phyloP scores from a whole-genome alignment of 1,284 basidiomycete genomes.

The Apiotrichum mycotoxinovorans region DNA sequence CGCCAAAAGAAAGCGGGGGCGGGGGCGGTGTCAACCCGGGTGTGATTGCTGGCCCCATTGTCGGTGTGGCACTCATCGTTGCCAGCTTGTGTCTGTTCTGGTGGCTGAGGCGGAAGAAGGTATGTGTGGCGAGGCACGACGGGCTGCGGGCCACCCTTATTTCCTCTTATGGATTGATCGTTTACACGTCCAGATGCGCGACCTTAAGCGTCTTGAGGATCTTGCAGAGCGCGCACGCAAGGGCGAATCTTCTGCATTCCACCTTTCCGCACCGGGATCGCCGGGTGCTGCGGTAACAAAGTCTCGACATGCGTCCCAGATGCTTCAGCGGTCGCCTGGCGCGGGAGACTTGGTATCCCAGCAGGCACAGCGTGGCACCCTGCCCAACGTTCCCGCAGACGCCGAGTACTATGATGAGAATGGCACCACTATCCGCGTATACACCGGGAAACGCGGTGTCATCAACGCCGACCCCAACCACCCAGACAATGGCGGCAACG shows the following conservation, averaged over 20 bases:
- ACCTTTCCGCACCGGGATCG: conserved; percentile 34
- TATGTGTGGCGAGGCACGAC: conserved; percentile 19
- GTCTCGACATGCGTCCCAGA: conserved; percentile 6
- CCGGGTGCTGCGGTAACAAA: conserved; percentile 16
- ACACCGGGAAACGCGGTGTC: conserved; percentile 31
- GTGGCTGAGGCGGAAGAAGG: conserved; percentile 49
- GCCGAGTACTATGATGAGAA: conserved; percentile 41
- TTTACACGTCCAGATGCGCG: conserved; percentile 34
- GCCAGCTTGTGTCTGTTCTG: conserved; percentile 44
- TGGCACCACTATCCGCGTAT: conserved; percentile 34
- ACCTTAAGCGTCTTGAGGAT: conserved; percentile 43
- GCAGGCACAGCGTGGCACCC: neutral
- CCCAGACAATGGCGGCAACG: conserved; percentile 24
- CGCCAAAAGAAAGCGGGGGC: neutral
- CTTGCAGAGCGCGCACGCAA: conserved; percentile 46
- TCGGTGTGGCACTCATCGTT: conserved; percentile 44
- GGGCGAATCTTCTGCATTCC: conserved; percentile 47
- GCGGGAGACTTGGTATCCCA: neutral
- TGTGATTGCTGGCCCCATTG: conserved; percentile 48
- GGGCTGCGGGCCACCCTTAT: neutral
- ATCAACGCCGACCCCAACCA: conserved; percentile 44
- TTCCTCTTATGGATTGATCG: neutral
- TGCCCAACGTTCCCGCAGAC: conserved; percentile 21
- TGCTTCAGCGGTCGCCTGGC: conserved; percentile 10
- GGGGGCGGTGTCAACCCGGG: conserved; percentile 40